Evolutionary conservation across 2,329 filamentous ascomycete species (phyloP), one percentile per base, ranked within the genome.

Genomic region (Neoarthrinium moseri): DNA sequence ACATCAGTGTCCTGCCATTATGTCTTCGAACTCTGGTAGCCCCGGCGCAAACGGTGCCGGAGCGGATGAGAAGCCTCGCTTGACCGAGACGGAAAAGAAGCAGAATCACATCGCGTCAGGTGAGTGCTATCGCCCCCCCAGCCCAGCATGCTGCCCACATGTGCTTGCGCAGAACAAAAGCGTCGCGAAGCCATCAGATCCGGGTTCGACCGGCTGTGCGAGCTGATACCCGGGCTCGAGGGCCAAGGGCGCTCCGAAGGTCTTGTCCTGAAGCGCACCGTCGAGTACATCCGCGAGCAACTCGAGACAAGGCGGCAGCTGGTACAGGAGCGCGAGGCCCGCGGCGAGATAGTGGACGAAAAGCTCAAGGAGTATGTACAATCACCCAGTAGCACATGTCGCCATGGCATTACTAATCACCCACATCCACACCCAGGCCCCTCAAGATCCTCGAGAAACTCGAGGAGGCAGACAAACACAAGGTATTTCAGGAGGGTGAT

Each of bases 161-260:
- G 33, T 20, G 8, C 26, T 41, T 41, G 26, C 11, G 10, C 15
- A 65, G 75, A 79, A 53, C 74, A 78, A 55, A 78, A 86, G 66
- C 80, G 84, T 27, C 80, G 84, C 35, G 78, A 83, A 47, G 87
- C 86, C 12, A 95, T 96, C 54, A 80, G 91, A 37, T 83, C 89
- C 48, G 89, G 87, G 46, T 95, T 95, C 63, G 89, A 95, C 64
- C 80, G 84, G 26, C 77, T 96, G 21, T 88, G 88, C 13, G 80
- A 84, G 43, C 76, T 95, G 24, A 89, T 95, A 1, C 91, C 91
- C 0, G 89, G 88, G 1, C 75, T 95, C 43, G 80, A 89, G 57
- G 91, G 91, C 1, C 87, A 91, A 59, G 91, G 87, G 1, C 83
- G 90, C 36, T 94, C 89, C 52, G 91, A 96, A 65, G 89, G 88